Conservation (phyloP, 176 grass and related monocot genomes). For the Musa beccarii region DNA sequence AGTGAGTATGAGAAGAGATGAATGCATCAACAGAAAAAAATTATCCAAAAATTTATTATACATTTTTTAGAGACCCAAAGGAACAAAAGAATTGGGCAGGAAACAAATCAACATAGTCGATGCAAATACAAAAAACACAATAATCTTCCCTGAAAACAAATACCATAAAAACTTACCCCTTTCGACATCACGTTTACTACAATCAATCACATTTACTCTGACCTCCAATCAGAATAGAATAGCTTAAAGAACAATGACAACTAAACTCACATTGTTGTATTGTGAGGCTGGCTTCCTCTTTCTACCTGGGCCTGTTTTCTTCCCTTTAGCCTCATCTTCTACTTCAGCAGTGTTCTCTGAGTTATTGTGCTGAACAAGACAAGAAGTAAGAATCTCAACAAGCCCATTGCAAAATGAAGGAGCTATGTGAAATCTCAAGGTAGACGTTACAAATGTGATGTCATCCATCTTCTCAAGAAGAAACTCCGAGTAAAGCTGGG, state of each 20-base stretch:
- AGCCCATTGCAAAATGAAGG: background rate
- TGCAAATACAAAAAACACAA: background rate
- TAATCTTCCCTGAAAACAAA: background rate
- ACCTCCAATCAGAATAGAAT: background rate
- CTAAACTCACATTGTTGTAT: constrained; percentile 75
- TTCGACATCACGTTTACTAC: background rate
- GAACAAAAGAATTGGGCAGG: no score
- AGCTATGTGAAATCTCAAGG: background rate
- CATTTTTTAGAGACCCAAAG: background rate
- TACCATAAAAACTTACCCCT: background rate
- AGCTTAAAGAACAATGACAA: background rate
- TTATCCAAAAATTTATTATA: background rate
- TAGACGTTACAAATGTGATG: constrained; percentile 49
- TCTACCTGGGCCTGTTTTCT: constrained; percentile 39
- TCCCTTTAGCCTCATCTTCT: constrained; percentile 36
- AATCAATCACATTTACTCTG: background rate
- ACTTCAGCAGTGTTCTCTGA: constrained; percentile 32
- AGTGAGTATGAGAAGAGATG: background rate
- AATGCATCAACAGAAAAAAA: background rate
- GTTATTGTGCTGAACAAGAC: constrained; percentile 29
- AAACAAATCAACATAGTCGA: no score
- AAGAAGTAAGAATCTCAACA: background rate
- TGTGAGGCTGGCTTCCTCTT: constrained; percentile 58
- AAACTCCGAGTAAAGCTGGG: constrained; percentile 80
- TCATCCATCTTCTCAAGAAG: constrained; percentile 94